Conservation (phyloP, 108 stramenopile species). For the Aurantiochytrium sp. region DNA sequence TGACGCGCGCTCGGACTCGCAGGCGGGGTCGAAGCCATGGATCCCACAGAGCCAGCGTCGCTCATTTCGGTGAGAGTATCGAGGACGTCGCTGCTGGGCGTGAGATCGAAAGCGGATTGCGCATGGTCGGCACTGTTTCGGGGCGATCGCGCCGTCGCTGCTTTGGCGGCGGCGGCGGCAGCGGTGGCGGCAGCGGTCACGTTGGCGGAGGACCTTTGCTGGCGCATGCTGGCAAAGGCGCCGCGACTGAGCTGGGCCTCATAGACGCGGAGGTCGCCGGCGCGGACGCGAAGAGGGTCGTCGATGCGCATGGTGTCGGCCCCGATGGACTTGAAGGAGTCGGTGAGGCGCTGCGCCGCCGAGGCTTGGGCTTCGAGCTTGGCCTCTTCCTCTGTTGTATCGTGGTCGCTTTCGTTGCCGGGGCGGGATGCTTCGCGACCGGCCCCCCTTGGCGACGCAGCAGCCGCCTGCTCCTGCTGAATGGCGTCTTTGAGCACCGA, state of each 20-base stretch:
- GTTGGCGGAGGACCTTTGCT: too few species aligned
- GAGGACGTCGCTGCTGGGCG: too few species aligned
- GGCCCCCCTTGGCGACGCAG: neutral
- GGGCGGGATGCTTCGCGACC: neutral
- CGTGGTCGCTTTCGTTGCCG: too few species aligned
- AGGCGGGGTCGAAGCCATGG: too few species aligned
- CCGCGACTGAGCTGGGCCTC: neutral
- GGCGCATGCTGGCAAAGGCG: too few species aligned
- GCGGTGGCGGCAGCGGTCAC: too few species aligned
- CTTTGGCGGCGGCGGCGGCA: neutral
- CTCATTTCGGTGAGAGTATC: too few species aligned
- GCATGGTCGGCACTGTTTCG: too few species aligned
- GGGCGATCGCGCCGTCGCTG: neutral
- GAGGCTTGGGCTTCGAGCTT: neutral
- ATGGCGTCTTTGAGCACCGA: neutral
- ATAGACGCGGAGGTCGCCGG: neutral
- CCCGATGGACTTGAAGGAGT: neutral
- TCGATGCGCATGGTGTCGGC: neutral
- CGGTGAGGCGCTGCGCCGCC: neutral
- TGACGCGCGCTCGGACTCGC: too few species aligned
- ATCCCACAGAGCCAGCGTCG: neutral
- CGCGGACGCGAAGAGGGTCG: constrained; percentile 4
- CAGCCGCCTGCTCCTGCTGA: neutral
- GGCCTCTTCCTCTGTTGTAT: too few species aligned
- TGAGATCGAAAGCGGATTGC: too few species aligned